phyloP scores from a whole-genome alignment of 306 rosid genomes.

The Sophora flavescens region DNA sequence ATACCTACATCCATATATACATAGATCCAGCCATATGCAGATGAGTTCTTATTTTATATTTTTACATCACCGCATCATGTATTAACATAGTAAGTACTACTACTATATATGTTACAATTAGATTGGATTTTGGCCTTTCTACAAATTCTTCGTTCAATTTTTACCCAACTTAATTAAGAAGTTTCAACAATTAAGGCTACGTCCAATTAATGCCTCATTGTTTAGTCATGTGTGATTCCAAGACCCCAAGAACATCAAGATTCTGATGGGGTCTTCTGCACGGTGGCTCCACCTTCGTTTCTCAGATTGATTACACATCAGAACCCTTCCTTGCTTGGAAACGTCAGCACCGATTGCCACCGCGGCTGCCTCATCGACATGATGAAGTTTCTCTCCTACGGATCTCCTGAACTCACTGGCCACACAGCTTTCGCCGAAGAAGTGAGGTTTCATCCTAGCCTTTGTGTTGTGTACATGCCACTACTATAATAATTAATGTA shows the following conservation, averaged over 20 bases:
- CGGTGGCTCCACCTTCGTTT: conserved; percentile 44
- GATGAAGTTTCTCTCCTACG: conserved; percentile 45
- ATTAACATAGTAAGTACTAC: neutral
- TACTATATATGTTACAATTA: neutral
- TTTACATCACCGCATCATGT: conserved; percentile 22
- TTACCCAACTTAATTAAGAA: conserved; percentile 1
- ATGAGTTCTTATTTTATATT: neutral
- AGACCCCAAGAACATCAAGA: conserved; percentile 58
- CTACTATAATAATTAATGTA: neutral
- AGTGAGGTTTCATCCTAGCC: conserved; percentile 50
- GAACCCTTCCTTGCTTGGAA: conserved; percentile 38
- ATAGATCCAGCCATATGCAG: conserved; percentile 6
- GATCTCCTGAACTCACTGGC: conserved; percentile 34
- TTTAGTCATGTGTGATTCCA: conserved; percentile 49
- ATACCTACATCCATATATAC: neutral
- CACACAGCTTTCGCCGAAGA: conserved; percentile 43
- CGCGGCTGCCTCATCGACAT: conserved; percentile 19
- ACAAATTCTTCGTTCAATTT: conserved; percentile 12
- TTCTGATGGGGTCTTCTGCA: conserved; percentile 53
- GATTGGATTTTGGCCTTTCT: neutral
- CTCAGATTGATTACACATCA: conserved; percentile 18
- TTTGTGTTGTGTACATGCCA: neutral
- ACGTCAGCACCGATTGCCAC: conserved; percentile 2
- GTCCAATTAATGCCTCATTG: neutral
- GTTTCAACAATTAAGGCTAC: neutral